Evolutionary conservation across 768 basidiomycete genomes (phyloP), one percentile per base, ranked within the genome.

Genomic region (Tricholoma sp.): DNA sequence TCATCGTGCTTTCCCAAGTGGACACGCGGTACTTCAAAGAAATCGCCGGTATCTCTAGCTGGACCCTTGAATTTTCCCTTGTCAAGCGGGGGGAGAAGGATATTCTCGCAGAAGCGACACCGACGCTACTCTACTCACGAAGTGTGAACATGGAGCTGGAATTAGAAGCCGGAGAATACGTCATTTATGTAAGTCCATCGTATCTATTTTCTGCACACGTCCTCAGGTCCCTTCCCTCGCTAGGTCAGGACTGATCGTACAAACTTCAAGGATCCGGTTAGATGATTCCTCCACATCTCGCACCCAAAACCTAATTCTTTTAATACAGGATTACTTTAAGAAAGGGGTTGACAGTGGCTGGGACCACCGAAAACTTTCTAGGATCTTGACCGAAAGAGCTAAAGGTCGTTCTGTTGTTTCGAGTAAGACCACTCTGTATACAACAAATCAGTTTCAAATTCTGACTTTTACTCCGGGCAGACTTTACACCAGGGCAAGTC

Each of bases 1-100:
- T 83, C n/a, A 72, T 83, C 45, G 80, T 82, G 27, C 74, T 83
- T 34, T 79, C 80, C 11, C 80, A 81, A 60, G 60, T 79, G 24
- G 81, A 83, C 57, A 62, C 67, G 5, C 72, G 81, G 5, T 83
- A 79, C 65, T 83, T 78, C 66, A 66, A 68, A 21, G 80, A 80
- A 47, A 69, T 83, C 37, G 63, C 77, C 0, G 77, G 78, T 5
- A 71, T 66, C 35, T 73, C 74, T 14, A 61, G 62, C 24, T 83
- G 79, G 80, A 73, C 71, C 9, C 70, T 83, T 56, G 81, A 83
- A 56, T 82, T 83, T 59, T 68, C 71, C 7, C 68, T 83, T 1
- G 79, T 78, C 64, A 80, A 78, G 59, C 72, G 76, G 59, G 80
- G 79, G 4, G 70, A 73, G 37, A 72, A 68, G 27, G 70, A 72